These are phyloP conservation scores for Xylaria hypoxylon DNA, from an alignment of 2,329 filamentous ascomycete genomes.

Conservation along the genomic window DNA sequence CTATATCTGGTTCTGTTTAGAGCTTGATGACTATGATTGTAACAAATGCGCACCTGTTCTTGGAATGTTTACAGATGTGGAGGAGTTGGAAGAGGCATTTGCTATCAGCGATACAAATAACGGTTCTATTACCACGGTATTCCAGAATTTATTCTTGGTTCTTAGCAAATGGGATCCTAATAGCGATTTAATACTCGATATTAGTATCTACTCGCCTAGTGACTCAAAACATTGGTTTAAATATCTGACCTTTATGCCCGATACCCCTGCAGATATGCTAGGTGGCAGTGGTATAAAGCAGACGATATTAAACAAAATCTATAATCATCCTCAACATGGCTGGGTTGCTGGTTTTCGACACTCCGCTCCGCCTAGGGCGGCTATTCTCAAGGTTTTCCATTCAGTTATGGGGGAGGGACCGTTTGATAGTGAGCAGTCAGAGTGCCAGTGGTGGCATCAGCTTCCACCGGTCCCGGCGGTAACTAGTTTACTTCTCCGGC, in stretches of 20 bases:
- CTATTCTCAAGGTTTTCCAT: conserved; percentile 44
- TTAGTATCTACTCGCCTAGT: conserved; percentile 54
- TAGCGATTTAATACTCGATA: conserved; percentile 53
- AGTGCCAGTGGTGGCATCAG: conserved; percentile 46
- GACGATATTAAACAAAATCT: conserved; percentile 25
- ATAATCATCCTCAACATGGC: conserved; percentile 42
- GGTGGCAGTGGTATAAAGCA: conserved; percentile 14
- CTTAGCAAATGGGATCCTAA: conserved; percentile 51
- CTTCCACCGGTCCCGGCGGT: conserved; percentile 48
- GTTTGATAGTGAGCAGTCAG: conserved; percentile 41
- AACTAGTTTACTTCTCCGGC: conserved; percentile 49
- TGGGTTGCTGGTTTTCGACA: conserved; percentile 37
- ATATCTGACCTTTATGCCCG: conserved; percentile 49
- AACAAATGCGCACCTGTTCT: conserved; percentile 2
- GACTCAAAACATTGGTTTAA: conserved; percentile 54
- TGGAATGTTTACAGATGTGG: conserved; percentile 1
- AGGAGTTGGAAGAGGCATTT: conserved; percentile 22
- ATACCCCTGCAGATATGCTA: conserved; percentile 37
- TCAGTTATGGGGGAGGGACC: conserved; percentile 40
- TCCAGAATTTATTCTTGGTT: conserved; percentile 49
- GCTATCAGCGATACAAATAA: conserved; percentile 45
- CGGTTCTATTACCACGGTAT: conserved; percentile 46
- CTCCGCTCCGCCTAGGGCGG: conserved; percentile 27
- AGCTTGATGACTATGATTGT: conserved; percentile 50
- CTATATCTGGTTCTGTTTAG: conserved; percentile 50